Conservation (phyloP, 306 rosid genomes). For the Rosa lucieae region DNA sequence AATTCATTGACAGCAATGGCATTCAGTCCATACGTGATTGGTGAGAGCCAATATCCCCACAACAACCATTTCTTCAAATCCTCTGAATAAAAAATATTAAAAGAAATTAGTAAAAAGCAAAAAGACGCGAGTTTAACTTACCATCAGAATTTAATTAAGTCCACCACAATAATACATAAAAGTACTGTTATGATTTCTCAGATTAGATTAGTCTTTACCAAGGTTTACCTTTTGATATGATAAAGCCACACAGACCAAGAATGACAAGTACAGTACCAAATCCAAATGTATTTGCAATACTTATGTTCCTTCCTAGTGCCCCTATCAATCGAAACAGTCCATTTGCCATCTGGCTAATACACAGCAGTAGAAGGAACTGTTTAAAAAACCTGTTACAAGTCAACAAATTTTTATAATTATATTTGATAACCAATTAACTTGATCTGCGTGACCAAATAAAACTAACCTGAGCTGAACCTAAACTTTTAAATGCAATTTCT, state of each 20-base stretch:
- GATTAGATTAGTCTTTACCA: neutral
- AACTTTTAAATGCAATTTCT: neutral
- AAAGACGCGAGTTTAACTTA: neutral
- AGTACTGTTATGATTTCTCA: neutral
- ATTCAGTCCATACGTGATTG: slow-evolving; percentile 76
- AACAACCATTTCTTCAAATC: slow-evolving; percentile 60
- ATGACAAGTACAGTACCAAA: slow-evolving; percentile 38
- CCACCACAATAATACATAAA: neutral
- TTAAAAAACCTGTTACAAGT: slow-evolving; percentile 38
- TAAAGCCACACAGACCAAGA: slow-evolving; percentile 44
- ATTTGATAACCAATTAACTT: neutral
- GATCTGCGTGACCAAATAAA: no score
- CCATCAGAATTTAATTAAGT: neutral
- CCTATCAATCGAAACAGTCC: slow-evolving; percentile 45
- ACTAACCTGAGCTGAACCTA: neutral
- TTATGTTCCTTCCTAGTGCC: slow-evolving; percentile 36
- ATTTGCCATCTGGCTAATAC: slow-evolving; percentile 45
- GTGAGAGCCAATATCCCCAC: slow-evolving; percentile 90
- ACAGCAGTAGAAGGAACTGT: slow-evolving; percentile 35
- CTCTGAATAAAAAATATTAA: slow-evolving; percentile 34
- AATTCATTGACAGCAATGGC: slow-evolving; percentile 80
- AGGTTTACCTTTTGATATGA: slow-evolving; percentile 37
- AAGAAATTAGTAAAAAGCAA: no score
- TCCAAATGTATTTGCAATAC: slow-evolving; percentile 45
- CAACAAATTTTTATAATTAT: neutral